Conservation (phyloP, 2,329 filamentous ascomycete species). For the Colletotrichum sp. region DNA sequence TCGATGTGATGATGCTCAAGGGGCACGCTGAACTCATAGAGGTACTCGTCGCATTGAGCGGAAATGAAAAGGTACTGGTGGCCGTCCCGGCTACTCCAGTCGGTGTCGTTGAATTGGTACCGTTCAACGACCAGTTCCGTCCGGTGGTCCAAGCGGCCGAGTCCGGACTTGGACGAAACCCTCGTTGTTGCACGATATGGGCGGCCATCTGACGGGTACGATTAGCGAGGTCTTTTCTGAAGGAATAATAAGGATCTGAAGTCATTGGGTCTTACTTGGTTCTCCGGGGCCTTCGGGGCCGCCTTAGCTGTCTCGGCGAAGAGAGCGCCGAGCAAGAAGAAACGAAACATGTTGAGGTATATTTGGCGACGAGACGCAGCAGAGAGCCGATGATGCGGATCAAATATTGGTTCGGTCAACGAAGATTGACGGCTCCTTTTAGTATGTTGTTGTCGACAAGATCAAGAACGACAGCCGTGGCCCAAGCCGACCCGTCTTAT, state of each 20-base stretch:
- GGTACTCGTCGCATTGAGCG: not conserved
- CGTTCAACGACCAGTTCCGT: not conserved
- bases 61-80: not conserved
- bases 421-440: not conserved
- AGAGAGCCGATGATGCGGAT: not conserved
- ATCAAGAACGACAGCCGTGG: not conserved
- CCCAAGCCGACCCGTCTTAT: not conserved
- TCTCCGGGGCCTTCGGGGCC: not conserved
- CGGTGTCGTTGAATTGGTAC: slow-evolving; percentile 12
- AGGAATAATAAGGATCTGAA: not conserved
- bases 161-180: not conserved
- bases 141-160: not conserved
- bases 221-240: not conserved
- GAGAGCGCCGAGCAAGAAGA: not conserved
- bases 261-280: not conserved
- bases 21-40: not conserved
- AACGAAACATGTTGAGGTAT: not conserved
- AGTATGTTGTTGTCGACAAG: not conserved
- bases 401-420: not conserved
- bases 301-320: not conserved
- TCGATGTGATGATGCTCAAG: slow-evolving; percentile 29
- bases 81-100: not conserved
- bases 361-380: not conserved
- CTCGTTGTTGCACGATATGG: not conserved
- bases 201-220: not conserved